Evolutionary conservation across 192 early-diverging fungal species (phyloP).

Genomic region (Podila clonocystis): DNA sequence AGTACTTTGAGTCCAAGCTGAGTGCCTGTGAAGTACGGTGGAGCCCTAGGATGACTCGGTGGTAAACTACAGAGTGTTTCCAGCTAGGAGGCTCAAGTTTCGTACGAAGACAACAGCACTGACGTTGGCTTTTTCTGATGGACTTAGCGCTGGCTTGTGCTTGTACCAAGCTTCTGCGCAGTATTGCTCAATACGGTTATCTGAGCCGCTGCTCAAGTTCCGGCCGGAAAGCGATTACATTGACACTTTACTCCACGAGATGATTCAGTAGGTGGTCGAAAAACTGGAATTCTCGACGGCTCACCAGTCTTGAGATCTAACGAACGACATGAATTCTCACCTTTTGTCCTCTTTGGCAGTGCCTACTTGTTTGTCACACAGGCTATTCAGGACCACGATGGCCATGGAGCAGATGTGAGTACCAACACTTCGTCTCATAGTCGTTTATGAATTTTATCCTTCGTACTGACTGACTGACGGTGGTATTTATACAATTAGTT

Average conservation of each 20-base stretch:
- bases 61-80: conserved; percentile 7
- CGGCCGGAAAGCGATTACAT: conserved; percentile 66
- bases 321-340: neutral
- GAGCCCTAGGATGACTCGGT: conserved; percentile 65
- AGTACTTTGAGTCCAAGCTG: conserved; percentile 64
- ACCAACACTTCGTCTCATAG: no score
- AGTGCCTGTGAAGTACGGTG: conserved; percentile 66
- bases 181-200: conserved; percentile 63
- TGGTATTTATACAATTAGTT: conserved; percentile 43
- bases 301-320: neutral
- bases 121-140: neutral
- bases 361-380: conserved; percentile 72
- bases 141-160: conserved; percentile 66
- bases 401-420: conserved; percentile 63
- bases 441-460: no score
- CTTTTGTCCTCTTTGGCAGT: conserved; percentile 10
- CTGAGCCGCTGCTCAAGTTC: conserved; percentile 74
- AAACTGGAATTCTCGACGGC: neutral
- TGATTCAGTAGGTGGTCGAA: conserved; percentile 65
- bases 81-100: neutral
- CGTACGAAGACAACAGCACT: neutral
- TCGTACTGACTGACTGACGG: no score
- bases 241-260: conserved; percentile 74
- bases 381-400: conserved; percentile 61
- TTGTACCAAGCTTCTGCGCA: conserved; percentile 51